These are phyloP conservation scores for Guadua angustifolia DNA, from an alignment of 176 grass and related monocot species.

Conservation along the genomic window DNA sequence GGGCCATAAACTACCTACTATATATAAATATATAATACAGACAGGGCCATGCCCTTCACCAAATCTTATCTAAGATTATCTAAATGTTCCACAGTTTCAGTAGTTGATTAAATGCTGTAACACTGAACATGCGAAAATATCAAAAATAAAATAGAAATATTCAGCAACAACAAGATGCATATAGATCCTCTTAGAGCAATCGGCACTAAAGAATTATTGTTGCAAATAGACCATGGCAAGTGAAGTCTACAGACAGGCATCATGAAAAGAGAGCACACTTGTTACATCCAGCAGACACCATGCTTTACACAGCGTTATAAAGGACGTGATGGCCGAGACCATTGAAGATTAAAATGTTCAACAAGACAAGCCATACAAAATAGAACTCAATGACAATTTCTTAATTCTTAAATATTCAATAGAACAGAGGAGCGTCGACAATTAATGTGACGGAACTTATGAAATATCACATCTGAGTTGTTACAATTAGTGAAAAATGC, in stretches of 20 bases:
- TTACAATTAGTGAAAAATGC: neutral
- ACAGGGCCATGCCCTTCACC: constrained; percentile 13
- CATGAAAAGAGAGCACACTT: constrained; percentile 6
- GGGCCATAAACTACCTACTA: constrained; percentile 57
- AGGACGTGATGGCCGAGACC: neutral
- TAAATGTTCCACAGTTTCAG: neutral
- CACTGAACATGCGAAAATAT: neutral
- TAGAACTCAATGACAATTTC: neutral
- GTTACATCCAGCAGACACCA: neutral
- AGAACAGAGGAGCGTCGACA: neutral
- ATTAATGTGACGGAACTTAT: neutral
- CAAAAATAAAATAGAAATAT: neutral
- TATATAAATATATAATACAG: constrained; percentile 41
- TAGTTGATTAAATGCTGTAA: neutral
- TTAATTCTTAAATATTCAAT: neutral
- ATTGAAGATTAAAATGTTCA: constrained; percentile 7
- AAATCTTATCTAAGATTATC: constrained; percentile 41
- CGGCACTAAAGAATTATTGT: neutral
- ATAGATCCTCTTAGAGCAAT: neutral
- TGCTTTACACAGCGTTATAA: neutral
- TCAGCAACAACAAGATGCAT: constrained; percentile 2
- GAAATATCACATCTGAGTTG: neutral
- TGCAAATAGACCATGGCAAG: constrained; percentile 15
- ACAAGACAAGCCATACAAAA: neutral
- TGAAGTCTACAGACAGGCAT: neutral